phyloP scores from a whole-genome alignment of 139 green algal species.

The Dunaliella primolecta region DNA sequence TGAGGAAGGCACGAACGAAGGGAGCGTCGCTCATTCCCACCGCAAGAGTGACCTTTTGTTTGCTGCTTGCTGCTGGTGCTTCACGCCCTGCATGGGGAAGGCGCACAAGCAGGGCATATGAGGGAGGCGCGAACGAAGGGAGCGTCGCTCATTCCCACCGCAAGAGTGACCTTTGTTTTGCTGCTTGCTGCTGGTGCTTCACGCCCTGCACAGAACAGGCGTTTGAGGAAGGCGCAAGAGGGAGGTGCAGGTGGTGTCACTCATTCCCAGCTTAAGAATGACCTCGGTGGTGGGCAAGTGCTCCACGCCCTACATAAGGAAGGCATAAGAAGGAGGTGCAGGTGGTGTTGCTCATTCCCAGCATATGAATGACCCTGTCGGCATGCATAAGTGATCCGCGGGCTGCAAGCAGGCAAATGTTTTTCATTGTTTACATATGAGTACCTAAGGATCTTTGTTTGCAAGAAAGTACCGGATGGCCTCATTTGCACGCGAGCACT shows the following conservation, averaged over 20 bases:
- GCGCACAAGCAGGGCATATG: too few relatives aligned
- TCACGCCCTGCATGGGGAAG: conserved; percentile 72
- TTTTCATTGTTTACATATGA: too few relatives aligned
- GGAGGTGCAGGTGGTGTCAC: conserved; percentile 75
- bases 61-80: conserved; percentile 94
- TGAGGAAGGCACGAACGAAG: conserved; percentile 80
- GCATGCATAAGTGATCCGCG: too few relatives aligned
- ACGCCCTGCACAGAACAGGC: conserved; percentile 72
- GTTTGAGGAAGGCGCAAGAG: too few relatives aligned
- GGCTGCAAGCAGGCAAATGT: too few relatives aligned
- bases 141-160: conserved; percentile 75
- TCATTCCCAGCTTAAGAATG: conserved; percentile 81
- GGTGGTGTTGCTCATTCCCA: conserved; percentile 74
- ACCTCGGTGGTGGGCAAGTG: conserved; percentile 93
- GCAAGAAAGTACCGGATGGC: too few relatives aligned
- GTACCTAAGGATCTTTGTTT: too few relatives aligned
- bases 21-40: conserved; percentile 76
- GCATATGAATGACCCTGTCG: conserved; percentile 87
- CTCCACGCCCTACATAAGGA: conserved; percentile 77
- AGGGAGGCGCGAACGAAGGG: too few relatives aligned
- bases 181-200: conserved; percentile 93
- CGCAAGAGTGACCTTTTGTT: conserved; percentile 87
- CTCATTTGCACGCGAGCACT: too few relatives aligned
- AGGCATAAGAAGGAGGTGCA: too few relatives aligned
- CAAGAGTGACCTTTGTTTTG: conserved; percentile 89